These are phyloP conservation scores for Aquilaria agallochum DNA, from an alignment of 441 rosid genomes.

Conservation along the genomic window DNA sequence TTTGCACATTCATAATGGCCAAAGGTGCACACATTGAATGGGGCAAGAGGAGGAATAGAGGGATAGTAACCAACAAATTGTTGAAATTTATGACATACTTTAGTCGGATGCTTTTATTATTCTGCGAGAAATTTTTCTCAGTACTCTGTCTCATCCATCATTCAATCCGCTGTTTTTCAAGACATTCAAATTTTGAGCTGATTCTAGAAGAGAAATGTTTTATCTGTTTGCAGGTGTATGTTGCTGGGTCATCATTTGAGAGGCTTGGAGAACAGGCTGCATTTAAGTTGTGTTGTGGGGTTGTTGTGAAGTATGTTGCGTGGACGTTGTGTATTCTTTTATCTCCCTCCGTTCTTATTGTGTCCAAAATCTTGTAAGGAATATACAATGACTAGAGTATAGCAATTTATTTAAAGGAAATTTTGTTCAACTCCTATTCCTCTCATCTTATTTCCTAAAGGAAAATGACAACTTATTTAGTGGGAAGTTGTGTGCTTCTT, in stretches of 20 bases:
- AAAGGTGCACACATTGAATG: neutral
- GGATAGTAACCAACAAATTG: no score
- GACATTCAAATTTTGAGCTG: neutral
- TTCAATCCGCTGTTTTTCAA: neutral
- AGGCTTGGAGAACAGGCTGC: conserved; percentile 83
- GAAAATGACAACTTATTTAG: no score
- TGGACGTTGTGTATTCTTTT: conserved; percentile 40
- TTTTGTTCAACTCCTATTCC: no score
- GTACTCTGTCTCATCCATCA: no score
- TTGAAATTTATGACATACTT: neutral
- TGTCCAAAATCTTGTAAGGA: no score
- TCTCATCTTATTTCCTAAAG: no score
- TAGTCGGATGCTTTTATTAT: neutral
- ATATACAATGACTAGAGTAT: no score
- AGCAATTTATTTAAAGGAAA: no score
- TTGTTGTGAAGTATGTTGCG: conserved; percentile 37
- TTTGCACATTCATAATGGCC: no score
- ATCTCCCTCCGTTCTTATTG: conserved; percentile 11
- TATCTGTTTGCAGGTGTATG: conserved; percentile 53
- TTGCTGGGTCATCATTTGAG: conserved; percentile 74
- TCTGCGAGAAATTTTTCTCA: neutral
- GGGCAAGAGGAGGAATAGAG: no score
- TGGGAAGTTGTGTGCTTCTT: no score
- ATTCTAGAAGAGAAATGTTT: neutral
- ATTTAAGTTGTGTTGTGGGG: conserved; percentile 73